These are phyloP conservation scores for Oleoguttula mirabilis DNA, from an alignment of 495 filamentous ascomycete genomes.

Conservation along the genomic window DNA sequence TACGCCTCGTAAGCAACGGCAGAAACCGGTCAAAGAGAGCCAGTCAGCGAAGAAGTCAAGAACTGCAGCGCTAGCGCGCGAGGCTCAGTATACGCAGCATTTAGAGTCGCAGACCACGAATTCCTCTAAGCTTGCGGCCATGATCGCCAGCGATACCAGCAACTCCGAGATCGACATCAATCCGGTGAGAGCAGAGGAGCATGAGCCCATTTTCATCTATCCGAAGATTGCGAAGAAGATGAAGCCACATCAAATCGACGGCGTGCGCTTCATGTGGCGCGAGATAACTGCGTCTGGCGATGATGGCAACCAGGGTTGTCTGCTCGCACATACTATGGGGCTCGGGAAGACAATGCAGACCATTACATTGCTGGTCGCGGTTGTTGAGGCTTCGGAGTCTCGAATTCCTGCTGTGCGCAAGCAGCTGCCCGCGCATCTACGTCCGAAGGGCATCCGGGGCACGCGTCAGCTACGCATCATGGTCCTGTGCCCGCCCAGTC, in stretches of 20 bases:
- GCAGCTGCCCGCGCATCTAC: constrained; percentile 57
- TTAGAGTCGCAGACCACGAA: not conserved
- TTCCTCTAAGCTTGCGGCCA: constrained; percentile 2
- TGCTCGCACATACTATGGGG: constrained; percentile 89
- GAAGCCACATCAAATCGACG: constrained; percentile 51
- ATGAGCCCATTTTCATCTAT: constrained; percentile 43
- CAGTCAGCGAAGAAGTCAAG: constrained; percentile 2
- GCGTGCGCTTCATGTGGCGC: constrained; percentile 84
- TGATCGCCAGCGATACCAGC: constrained; percentile 6
- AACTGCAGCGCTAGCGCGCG: not conserved
- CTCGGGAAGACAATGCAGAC: constrained; percentile 89
- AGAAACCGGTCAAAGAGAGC: constrained; percentile 11
- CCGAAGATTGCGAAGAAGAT: constrained; percentile 36
- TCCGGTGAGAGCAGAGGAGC: constrained; percentile 46
- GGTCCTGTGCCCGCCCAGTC: constrained; percentile 59
- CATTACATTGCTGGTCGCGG: constrained; percentile 65
- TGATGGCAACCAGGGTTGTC: constrained; percentile 51
- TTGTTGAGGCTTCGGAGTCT: constrained; percentile 53
- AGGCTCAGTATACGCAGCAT: not conserved
- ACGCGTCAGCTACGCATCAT: constrained; percentile 45
- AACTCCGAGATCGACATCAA: constrained; percentile 53
- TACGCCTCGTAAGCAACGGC: constrained; percentile 14
- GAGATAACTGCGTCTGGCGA: constrained; percentile 50
- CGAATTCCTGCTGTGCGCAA: constrained; percentile 39
- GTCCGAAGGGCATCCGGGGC: constrained; percentile 9